Conservation (phyloP, 768 basidiomycete genomes). For the Fistulinella prunicolor region DNA sequence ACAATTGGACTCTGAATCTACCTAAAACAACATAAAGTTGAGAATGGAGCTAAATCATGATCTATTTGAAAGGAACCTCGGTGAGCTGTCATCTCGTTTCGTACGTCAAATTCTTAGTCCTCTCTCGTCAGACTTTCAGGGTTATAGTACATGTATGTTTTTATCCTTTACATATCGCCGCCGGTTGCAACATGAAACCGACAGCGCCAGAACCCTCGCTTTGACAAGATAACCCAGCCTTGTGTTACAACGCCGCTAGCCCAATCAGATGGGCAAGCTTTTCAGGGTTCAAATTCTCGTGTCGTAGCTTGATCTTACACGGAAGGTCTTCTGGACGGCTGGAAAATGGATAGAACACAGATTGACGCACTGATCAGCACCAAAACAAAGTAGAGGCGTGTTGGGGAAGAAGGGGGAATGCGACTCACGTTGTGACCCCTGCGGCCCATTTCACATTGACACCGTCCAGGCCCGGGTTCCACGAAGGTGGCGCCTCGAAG, state of each 20-base stretch:
- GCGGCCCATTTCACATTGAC: slow-evolving; percentile 19
- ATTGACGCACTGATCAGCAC: not conserved
- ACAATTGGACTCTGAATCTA: slow-evolving; percentile 8
- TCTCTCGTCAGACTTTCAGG: too few species aligned
- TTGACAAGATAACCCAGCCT: too few species aligned
- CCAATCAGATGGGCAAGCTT: slow-evolving; percentile 12
- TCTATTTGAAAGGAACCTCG: too few species aligned
- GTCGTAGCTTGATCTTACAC: slow-evolving; percentile 11
- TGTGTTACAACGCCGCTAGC: slow-evolving; percentile 5
- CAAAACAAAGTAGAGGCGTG: too few species aligned
- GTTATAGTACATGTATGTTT: too few species aligned
- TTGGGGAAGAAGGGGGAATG: not conserved
- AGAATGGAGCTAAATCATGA: too few species aligned
- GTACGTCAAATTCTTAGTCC: too few species aligned
- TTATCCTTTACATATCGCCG: too few species aligned
- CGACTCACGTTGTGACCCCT: slow-evolving; percentile 21
- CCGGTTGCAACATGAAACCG: not conserved
- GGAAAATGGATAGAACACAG: not conserved
- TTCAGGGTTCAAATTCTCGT: slow-evolving; percentile 6
- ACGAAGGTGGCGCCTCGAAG: slow-evolving; percentile 9
- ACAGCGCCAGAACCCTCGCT: not conserved
- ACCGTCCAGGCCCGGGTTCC: slow-evolving; percentile 21
- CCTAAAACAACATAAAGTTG: not conserved
- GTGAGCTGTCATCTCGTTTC: too few species aligned
- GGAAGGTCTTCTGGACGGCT: slow-evolving; percentile 16